Evolutionary conservation across 2,329 filamentous ascomycete species (phyloP).

Genomic region (Nakataea oryzae): DNA sequence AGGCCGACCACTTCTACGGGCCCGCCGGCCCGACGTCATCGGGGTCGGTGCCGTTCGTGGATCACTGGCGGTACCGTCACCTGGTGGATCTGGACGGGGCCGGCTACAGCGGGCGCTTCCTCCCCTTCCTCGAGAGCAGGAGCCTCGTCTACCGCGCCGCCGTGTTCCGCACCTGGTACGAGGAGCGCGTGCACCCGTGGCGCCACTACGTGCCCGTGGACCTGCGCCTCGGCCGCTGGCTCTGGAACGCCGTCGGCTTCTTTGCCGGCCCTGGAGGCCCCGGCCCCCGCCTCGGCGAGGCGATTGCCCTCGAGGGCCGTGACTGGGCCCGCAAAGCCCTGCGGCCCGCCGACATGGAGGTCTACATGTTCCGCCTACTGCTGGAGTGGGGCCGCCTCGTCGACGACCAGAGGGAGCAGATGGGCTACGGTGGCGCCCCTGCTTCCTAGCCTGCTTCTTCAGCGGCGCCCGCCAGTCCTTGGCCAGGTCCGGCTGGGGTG

Average conservation of each 20-base stretch:
- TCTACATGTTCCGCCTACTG: constrained; percentile 45
- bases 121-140: constrained; percentile 37
- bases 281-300: constrained; percentile 24
- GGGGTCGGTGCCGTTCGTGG: constrained; percentile 18
- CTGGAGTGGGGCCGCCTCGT: constrained; percentile 34
- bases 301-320: constrained; percentile 40
- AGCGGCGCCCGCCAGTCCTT: not conserved
- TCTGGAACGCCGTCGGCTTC: constrained; percentile 14
- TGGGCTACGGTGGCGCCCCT: constrained; percentile 16
- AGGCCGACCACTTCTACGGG: constrained; percentile 21
- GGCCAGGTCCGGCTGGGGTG: not conserved
- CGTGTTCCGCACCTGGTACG: constrained; percentile 55
- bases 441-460: not conserved
- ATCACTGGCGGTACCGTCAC: constrained; percentile 36
- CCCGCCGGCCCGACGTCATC: constrained; percentile 1
- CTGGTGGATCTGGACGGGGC: constrained; percentile 50
- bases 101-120: constrained; percentile 36
- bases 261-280: constrained; percentile 12
- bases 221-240: constrained; percentile 19
- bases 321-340: constrained; percentile 45
- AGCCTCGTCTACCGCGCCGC: constrained; percentile 48
- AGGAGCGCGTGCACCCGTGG: constrained; percentile 50
- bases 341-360: constrained; percentile 45
- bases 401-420: constrained; percentile 24
- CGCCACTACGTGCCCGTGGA: constrained; percentile 54